Conservation (phyloP, 345 rosid species). For the Jatropha curcas region DNA sequence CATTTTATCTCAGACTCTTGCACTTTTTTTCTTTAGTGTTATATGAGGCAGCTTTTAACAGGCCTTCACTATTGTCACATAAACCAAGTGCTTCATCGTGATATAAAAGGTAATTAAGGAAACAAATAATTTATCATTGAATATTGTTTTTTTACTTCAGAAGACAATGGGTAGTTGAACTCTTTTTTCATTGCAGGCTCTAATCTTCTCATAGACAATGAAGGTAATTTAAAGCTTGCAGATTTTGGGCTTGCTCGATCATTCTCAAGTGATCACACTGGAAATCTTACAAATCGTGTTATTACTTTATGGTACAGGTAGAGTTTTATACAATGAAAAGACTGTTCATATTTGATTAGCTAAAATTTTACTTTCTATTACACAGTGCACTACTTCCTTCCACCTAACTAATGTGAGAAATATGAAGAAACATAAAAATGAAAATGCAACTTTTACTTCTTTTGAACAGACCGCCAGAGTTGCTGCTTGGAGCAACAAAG, state of each 20-base stretch:
- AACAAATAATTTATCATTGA: not conserved
- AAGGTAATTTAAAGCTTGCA: slow-evolving; percentile 90
- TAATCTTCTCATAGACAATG: slow-evolving; percentile 89
- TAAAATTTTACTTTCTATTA: not conserved
- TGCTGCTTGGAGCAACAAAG: slow-evolving; percentile 91
- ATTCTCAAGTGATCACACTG: slow-evolving; percentile 68
- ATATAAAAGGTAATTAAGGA: slow-evolving; percentile 71
- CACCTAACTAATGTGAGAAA: not conserved
- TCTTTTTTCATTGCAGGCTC: slow-evolving; percentile 58
- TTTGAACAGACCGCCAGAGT: slow-evolving; percentile 81
- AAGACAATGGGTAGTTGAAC: slow-evolving; percentile 7
- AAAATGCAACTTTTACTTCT: not conserved
- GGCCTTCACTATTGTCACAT: slow-evolving; percentile 97
- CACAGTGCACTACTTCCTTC: not conserved
- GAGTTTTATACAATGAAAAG: not conserved
- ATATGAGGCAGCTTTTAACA: slow-evolving; percentile 94
- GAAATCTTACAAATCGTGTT: slow-evolving; percentile 84
- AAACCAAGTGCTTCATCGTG: slow-evolving; percentile 96
- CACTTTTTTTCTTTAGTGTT: slow-evolving; percentile 55
- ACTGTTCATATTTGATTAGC: not conserved
- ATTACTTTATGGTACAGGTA: slow-evolving; percentile 98
- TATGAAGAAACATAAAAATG: not conserved
- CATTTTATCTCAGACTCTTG: not conserved
- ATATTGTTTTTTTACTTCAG: not conserved
- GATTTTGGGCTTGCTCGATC: slow-evolving; percentile 96